Evolutionary conservation across 345 rosid species (phyloP).

Genomic region (Balakata baccata): DNA sequence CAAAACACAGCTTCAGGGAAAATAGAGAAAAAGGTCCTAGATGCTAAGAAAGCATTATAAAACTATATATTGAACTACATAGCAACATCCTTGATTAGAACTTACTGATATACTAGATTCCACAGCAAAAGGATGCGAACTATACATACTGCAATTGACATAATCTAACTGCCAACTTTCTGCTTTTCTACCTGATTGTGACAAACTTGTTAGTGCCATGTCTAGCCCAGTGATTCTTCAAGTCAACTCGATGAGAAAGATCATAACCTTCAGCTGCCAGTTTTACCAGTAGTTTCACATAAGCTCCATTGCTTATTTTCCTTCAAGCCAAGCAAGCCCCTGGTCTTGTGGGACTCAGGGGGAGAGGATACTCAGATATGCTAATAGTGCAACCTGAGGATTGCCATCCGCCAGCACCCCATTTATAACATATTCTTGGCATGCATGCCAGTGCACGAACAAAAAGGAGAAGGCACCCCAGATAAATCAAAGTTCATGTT

Average conservation of each 20-base stretch:
- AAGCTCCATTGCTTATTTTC: constrained; percentile 73
- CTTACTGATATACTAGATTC: no score
- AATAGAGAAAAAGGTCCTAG: neutral
- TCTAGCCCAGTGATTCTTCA: constrained; percentile 68
- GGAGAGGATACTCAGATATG: constrained; percentile 57
- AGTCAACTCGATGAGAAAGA: constrained; percentile 53
- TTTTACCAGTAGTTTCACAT: constrained; percentile 50
- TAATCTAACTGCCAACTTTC: constrained; percentile 2
- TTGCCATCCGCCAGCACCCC: constrained; percentile 77
- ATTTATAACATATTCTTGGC: constrained; percentile 52
- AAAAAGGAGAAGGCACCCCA: constrained; percentile 54
- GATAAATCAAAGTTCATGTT: constrained; percentile 44
- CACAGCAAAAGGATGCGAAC: constrained; percentile 4
- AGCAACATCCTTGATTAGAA: neutral
- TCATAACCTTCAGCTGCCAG: constrained; percentile 56
- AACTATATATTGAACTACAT: constrained; percentile 16
- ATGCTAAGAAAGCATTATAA: neutral
- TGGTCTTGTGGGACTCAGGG: constrained; percentile 54
- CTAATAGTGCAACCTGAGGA: constrained; percentile 61
- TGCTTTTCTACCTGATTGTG: constrained; percentile 46
- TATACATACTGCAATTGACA: constrained; percentile 6
- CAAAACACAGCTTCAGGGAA: neutral
- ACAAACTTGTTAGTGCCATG: constrained; percentile 74
- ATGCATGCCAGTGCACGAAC: constrained; percentile 66
- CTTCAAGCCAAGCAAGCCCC: constrained; percentile 61